These are phyloP conservation scores for Xerocomellus dryophilus DNA, from an alignment of 768 basidiomycete species.

Conservation along the genomic window DNA sequence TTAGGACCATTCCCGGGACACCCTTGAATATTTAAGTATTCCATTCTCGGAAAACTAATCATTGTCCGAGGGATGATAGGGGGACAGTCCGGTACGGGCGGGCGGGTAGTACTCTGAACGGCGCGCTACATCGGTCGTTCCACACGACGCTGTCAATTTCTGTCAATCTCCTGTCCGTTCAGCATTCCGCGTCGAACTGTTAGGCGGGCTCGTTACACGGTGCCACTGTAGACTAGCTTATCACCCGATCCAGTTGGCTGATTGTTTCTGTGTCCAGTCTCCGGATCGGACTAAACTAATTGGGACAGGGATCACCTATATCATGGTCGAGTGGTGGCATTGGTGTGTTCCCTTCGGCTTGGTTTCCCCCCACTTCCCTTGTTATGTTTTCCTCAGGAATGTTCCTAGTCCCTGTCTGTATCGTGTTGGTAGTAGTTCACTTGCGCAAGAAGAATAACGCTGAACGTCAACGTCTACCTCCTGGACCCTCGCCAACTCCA, in stretches of 20 bases:
- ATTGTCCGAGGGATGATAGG: no score
- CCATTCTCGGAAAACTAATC: no score
- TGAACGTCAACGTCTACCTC: constrained; percentile 15
- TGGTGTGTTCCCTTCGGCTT: not conserved
- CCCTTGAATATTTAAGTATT: no score
- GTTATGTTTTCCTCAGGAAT: constrained; percentile 1
- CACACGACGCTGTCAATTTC: no score
- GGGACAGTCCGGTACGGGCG: no score
- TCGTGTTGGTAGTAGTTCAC: constrained; percentile 7
- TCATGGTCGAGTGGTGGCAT: not conserved
- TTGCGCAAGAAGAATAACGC: constrained; percentile 11
- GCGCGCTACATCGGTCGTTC: no score
- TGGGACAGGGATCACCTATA: not conserved
- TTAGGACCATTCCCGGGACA: no score
- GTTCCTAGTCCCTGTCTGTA: constrained; percentile 5
- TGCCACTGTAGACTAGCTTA: not conserved
- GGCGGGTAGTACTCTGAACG: no score
- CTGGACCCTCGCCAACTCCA: constrained; percentile 22
- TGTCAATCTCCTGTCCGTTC: no score
- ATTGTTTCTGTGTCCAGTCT: no score
- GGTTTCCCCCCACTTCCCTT: not conserved
- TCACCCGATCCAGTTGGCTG: not conserved
- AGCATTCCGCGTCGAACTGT: no score
- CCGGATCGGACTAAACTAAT: not conserved
- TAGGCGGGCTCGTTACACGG: no score